These are phyloP conservation scores for Peronospora destructor DNA, from an alignment of 352 stramenopile genomes.

Conservation along the genomic window DNA sequence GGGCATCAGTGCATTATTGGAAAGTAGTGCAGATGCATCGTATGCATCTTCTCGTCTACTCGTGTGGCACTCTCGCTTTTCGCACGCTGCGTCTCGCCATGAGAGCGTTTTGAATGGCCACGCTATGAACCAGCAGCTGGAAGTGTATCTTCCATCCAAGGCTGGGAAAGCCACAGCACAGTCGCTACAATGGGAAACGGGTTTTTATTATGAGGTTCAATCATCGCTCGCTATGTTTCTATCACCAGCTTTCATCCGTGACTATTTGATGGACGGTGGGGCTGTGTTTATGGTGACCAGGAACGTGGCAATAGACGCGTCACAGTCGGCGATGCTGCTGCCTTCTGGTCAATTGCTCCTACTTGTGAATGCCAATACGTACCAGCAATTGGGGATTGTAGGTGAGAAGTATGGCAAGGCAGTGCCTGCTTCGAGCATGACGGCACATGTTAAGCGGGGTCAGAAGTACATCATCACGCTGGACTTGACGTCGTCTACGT, in stretches of 20 bases:
- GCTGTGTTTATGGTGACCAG: slow-evolving; percentile 70
- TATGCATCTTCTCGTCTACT: slow-evolving; percentile 40
- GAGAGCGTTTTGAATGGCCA: slow-evolving; percentile 37
- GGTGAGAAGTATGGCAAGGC: slow-evolving; percentile 53
- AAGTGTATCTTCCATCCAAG: slow-evolving; percentile 45
- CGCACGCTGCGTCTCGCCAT: slow-evolving; percentile 41
- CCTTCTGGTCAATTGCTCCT: slow-evolving; percentile 61
- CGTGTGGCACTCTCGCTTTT: slow-evolving; percentile 59
- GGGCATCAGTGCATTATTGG: slow-evolving; percentile 6
- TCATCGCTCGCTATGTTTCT: slow-evolving; percentile 49
- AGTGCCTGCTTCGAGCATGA: slow-evolving; percentile 17
- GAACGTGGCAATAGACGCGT: slow-evolving; percentile 58
- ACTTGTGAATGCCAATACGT: slow-evolving; percentile 54
- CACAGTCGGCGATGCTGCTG: slow-evolving; percentile 52
- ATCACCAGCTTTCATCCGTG: slow-evolving; percentile 44
- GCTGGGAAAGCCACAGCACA: slow-evolving; percentile 32
- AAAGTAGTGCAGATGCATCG: slow-evolving; percentile 7
- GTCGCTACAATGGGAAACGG: slow-evolving; percentile 63
- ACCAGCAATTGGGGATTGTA: slow-evolving; percentile 65
- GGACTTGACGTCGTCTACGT: slow-evolving; percentile 47
- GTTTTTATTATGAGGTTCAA: slow-evolving; percentile 77
- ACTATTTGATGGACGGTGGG: slow-evolving; percentile 47
- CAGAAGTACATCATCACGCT: slow-evolving; percentile 59
- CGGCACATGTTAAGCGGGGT: slow-evolving; percentile 18
- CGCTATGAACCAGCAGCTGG: slow-evolving; percentile 63